Evolutionary conservation across 2,329 filamentous ascomycete species (phyloP).

Genomic region (Ophiostoma angusticollis): DNA sequence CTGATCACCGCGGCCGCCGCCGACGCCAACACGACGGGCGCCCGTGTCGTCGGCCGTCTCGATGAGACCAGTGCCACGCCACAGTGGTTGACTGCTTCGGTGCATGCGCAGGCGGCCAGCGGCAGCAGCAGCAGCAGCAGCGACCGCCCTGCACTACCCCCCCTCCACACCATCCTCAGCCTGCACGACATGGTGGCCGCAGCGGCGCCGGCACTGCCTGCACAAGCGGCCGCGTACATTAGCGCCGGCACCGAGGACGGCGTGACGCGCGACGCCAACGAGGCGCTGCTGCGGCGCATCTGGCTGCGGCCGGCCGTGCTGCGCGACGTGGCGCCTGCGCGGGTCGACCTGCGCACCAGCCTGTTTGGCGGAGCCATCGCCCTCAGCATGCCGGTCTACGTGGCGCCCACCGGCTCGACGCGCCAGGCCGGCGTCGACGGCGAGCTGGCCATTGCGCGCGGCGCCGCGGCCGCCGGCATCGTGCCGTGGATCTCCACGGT

Average conservation of each 20-base stretch:
- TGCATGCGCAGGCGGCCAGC: conserved; percentile 9
- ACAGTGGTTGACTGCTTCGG: conserved; percentile 9
- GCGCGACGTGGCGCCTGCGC: conserved; percentile 27
- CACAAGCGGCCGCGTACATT: conserved; percentile 43
- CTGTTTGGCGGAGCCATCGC: conserved; percentile 28
- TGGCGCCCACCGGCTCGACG: conserved; percentile 37
- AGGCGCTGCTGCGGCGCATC: conserved; percentile 33
- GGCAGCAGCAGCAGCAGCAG: not conserved
- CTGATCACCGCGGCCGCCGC: conserved; percentile 29
- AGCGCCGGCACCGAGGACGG: conserved; percentile 40
- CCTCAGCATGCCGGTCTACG: conserved; percentile 31
- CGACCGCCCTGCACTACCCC: no score
- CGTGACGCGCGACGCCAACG: conserved; percentile 36
- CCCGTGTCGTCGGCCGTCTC: no score
- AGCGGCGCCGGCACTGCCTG: conserved; percentile 30
- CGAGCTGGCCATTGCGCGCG: conserved; percentile 37
- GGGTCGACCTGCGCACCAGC: conserved; percentile 26
- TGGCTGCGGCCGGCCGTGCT: conserved; percentile 40
- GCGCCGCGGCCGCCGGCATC: conserved; percentile 32
- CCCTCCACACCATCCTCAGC: conserved; percentile 12
- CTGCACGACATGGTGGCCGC: conserved; percentile 36
- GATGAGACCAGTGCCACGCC: conserved; percentile 25
- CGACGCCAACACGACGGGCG: conserved; percentile 32
- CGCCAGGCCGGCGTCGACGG: conserved; percentile 38
- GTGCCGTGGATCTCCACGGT: conserved; percentile 28